Base-by-base conservation (phyloP, 345 rosid genomes). In the Ceriops tagal region DNA sequence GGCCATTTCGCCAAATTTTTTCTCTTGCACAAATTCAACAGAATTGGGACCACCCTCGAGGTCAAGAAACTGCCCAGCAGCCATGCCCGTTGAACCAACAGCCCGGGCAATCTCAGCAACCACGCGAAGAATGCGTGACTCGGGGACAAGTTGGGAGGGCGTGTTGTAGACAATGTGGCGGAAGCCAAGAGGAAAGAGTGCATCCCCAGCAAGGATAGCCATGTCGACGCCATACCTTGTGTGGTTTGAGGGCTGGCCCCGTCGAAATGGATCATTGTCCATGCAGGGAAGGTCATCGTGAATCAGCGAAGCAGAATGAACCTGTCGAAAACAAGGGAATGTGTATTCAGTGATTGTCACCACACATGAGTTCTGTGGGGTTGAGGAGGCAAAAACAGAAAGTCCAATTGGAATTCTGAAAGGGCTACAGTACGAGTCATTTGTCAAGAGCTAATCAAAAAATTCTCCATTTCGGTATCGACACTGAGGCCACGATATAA, bases 261-360 rank as follows among this genome's bases (percentile, higher is more conserved):
- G 71, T 19, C 99, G 91, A 1, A 85, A 80, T 37, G 88, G 83
- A 69, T 84, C 97, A 63, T 95, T 89, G 53, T 95, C 97, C 97
- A 95, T 92, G 85, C 87, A 92, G 20, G 99, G 99, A 61, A 95
- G 96, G 69, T 95, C 99, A 47, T 95, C 88, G 65, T 95, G 99
- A 26, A 89, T 92, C 79, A 93, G 80, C 1, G 97, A 93, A 70
- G 98, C 97, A 31, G 89, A 86, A 61, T 91, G 98, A 47, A 93
- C 86, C 92, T 89, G 86, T 72, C 58, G 31, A 32, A 68, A 73
- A 13, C 49, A 57, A 27, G 57, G 16, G 8, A 22, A 28, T 32
- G 22, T 21, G 21, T 21, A 39, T 26, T 39, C 61, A 39, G 46
- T 39, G 52, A 58, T 30, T 65, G 53, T 13, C 24, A 35, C 53